A percentile compares a stretch with the other conserved stretches of the same genome.
Evolutionary conservation across 2,329 filamentous ascomycete genomes (phyloP).

Genomic region (Elsinoe australis): DNA sequence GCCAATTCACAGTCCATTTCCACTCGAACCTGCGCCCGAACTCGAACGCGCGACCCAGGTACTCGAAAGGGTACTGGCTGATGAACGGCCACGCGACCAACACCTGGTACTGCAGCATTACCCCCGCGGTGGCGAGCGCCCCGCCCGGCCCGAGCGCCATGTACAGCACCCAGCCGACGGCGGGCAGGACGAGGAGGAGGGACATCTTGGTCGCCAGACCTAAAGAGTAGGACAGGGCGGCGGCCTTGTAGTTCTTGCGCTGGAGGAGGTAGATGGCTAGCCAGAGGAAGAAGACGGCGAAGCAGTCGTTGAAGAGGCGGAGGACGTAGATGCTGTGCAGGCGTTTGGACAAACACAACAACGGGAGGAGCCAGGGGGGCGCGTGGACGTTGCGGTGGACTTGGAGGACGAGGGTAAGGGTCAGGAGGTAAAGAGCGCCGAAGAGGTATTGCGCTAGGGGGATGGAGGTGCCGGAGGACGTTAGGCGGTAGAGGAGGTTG

Average conservation of each 20-base stretch:
- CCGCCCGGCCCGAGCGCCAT: conserved; percentile 60
- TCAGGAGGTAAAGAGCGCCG: conserved; percentile 66
- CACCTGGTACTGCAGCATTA: conserved; percentile 71
- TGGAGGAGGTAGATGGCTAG: conserved; percentile 72
- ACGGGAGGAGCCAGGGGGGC: conserved; percentile 78
- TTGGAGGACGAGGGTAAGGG: conserved; percentile 67
- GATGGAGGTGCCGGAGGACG: conserved; percentile 68
- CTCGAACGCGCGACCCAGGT: conserved; percentile 79
- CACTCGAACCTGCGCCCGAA: conserved; percentile 85
- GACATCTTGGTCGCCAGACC: conserved; percentile 96
- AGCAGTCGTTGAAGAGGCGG: conserved; percentile 91
- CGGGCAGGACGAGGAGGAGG: conserved; percentile 72
- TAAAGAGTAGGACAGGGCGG: conserved; percentile 63
- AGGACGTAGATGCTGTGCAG: conserved; percentile 90
- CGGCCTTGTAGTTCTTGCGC: conserved; percentile 63
- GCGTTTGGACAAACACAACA: conserved; percentile 82
- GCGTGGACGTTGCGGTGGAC: conserved; percentile 73
- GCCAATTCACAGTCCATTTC: conserved; percentile 99
- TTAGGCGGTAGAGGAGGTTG: conserved; percentile 67
- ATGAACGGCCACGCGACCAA: conserved; percentile 61
- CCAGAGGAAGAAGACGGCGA: conserved; percentile 79
- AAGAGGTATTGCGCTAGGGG: conserved; percentile 77
- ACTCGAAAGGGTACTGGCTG: conserved; percentile 56
- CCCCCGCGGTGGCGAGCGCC: conserved; percentile 58
- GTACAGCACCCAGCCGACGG: conserved; percentile 67